A percentile compares a stretch with the other conserved stretches of the same genome.
phyloP scores from a whole-genome alignment of 331 rosid genomes.

The Cydonia oblonga region DNA sequence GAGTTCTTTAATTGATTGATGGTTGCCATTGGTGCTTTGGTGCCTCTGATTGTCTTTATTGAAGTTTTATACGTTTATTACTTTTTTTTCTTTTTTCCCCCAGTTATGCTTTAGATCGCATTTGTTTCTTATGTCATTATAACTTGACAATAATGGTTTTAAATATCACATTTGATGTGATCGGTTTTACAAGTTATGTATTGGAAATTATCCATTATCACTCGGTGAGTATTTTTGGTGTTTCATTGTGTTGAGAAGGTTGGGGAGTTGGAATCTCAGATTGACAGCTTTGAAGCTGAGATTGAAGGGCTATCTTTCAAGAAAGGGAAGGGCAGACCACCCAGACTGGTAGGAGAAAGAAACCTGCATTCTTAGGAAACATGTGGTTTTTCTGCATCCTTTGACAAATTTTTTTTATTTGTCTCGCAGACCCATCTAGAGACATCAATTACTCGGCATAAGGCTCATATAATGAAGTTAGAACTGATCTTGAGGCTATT shows the following conservation, averaged over 20 bases:
- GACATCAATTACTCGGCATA: constrained; percentile 87
- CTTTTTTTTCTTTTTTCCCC: neutral
- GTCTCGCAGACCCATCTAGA: constrained; percentile 67
- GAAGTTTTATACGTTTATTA: neutral
- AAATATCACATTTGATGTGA: neutral
- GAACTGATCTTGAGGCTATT: constrained; percentile 83
- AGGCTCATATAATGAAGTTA: constrained; percentile 94
- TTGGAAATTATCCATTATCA: neutral
- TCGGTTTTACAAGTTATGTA: neutral
- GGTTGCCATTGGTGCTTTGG: neutral
- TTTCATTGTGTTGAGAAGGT: constrained; percentile 42
- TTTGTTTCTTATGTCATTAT: neutral
- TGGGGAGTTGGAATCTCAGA: constrained; percentile 84
- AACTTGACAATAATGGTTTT: neutral
- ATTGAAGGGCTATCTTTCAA: constrained; percentile 83
- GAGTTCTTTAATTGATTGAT: neutral
- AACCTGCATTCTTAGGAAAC: neutral
- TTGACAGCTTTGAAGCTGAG: constrained; percentile 94
- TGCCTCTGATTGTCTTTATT: neutral
- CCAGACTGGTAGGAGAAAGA: constrained; percentile 66
- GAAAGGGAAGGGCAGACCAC: constrained; percentile 83
- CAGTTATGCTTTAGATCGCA: neutral
- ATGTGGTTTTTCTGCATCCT: neutral
- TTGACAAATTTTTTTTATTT: neutral
- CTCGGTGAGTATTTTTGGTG: constrained; percentile 13